Conservation (phyloP, 163 green algal genomes). For the Chlamydomonas reinhardtii region DNA sequence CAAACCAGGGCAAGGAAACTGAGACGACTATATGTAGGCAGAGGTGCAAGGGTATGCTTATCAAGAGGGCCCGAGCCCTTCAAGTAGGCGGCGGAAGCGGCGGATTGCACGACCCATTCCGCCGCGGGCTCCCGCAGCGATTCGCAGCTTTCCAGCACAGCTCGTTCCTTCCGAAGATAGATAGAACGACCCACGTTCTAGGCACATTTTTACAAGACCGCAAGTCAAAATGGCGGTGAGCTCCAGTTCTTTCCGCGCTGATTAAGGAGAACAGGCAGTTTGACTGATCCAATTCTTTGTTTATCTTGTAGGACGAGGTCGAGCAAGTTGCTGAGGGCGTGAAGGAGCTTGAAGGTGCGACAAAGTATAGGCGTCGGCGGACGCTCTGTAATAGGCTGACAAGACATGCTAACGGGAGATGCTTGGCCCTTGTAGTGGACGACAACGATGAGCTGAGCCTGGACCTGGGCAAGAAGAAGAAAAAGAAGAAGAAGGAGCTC, state of each 20-base stretch:
- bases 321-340: slow-evolving; percentile 52
- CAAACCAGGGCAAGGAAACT: too few relatives aligned
- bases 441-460: slow-evolving; percentile 65
- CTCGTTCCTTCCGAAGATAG: too few relatives aligned
- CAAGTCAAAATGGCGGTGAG: background rate
- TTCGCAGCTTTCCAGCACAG: too few relatives aligned
- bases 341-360: slow-evolving; percentile 55
- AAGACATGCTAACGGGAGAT: background rate
- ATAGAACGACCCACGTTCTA: too few relatives aligned
- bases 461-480: slow-evolving; percentile 72
- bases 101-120: too few relatives aligned
- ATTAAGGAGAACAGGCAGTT: too few relatives aligned
- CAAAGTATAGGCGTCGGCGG: background rate
- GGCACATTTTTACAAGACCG: too few relatives aligned
- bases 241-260: background rate
- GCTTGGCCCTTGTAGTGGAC: slow-evolving; percentile 2
- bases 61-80: too few relatives aligned
- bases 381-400: background rate
- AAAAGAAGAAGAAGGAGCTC: slow-evolving; percentile 69
- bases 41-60: too few relatives aligned
- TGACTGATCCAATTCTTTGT: background rate
- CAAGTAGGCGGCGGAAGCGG: too few relatives aligned
- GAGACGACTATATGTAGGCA: too few relatives aligned
- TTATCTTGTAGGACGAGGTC: slow-evolving; percentile 45
- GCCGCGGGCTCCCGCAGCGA: too few relatives aligned